Evolutionary conservation across 2,329 filamentous ascomycete species (phyloP), one percentile per base, ranked within the genome.

Genomic region (Alternaria panax): DNA sequence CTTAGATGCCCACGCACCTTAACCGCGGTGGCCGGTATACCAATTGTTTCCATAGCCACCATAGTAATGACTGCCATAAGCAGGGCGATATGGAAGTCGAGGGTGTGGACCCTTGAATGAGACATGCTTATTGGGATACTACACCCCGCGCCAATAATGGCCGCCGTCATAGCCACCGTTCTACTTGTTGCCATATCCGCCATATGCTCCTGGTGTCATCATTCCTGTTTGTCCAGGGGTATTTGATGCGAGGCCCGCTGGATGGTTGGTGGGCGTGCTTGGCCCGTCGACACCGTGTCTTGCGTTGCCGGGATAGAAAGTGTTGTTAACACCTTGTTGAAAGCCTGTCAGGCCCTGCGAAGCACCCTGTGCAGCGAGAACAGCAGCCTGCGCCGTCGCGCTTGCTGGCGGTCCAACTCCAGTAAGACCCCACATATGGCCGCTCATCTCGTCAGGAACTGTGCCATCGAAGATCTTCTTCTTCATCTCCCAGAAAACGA

Each of bases 361-460:
- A 56, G 67, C 70, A 48, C 77, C 80, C 56, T 80, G 80, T 54
- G 80, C 80, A 16, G 80, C 80, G 25, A 81, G 75, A 18, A 76
- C 73, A 51, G 76, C 75, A 64, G 73, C 72, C 68, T 84, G 68
- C n/a, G 80, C 84, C 71, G 79, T 86, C 82, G 81, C 87, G 67
- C 91, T 85, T 3, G 82, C 82, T 20, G 82, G 82, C 14, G 80
- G 76, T 9, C 80, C 78, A 11, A 84, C 82, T 28, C 80, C 90
- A 52, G 93, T 93, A 9, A 98, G 83, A 11, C 94, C 94, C 91
- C 94, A 98, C 69, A 97, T 93, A 79, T 96, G 94, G 60, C 93
- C 93, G 66, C 96, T 92, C 68, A 96, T 84, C 32, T 85, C 91
- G 28, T 91, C 87, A 7, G 92, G 88, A 46, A 97, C 90, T 24